Percentiles rank a stretch among this genome's conserved stretches.
Evolutionary conservation across 1,139 yeast species (phyloP).

Genomic region (Candida dubliniensis): DNA sequence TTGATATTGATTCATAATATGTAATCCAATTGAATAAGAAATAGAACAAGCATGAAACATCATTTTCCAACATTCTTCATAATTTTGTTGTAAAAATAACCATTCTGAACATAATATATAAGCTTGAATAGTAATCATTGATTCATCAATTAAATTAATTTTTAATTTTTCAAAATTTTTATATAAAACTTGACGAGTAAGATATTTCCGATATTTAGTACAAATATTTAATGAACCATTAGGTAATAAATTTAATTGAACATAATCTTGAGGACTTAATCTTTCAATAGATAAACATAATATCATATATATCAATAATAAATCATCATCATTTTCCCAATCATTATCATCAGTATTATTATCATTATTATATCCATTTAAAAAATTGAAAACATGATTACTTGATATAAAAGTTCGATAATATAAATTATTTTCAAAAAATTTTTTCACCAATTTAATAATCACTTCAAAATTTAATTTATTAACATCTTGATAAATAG

Average conservation of each 20-base stretch:
- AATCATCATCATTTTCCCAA: slow-evolving; percentile 54
- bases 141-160: slow-evolving; percentile 47
- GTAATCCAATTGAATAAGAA: slow-evolving; percentile 53
- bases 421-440: slow-evolving; percentile 31
- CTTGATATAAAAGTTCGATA: slow-evolving; percentile 35
- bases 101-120: slow-evolving; percentile 53
- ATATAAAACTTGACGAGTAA: slow-evolving; percentile 33
- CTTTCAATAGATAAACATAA: slow-evolving; percentile 42
- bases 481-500: slow-evolving; percentile 20
- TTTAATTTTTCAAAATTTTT: slow-evolving; percentile 44
- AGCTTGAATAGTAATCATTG: slow-evolving; percentile 47
- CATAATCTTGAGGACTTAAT: slow-evolving; percentile 36
- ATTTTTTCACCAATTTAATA: slow-evolving; percentile 29
- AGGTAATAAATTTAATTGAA: slow-evolving; percentile 24
- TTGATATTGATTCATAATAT: slow-evolving; percentile 40
- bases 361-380: slow-evolving; percentile 28
- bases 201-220: slow-evolving; percentile 26
- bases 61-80: slow-evolving; percentile 53
- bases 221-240: slow-evolving; percentile 19
- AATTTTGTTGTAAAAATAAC: slow-evolving; percentile 47
- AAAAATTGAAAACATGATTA: slow-evolving; percentile 26
- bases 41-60: slow-evolving; percentile 49
- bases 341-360: slow-evolving; percentile 33
- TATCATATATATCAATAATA: slow-evolving; percentile 46
- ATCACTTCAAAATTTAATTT: slow-evolving; percentile 26